These are phyloP conservation scores for Heliocybe sulcata DNA, from an alignment of 1,284 basidiomycete species.

Conservation along the genomic window DNA sequence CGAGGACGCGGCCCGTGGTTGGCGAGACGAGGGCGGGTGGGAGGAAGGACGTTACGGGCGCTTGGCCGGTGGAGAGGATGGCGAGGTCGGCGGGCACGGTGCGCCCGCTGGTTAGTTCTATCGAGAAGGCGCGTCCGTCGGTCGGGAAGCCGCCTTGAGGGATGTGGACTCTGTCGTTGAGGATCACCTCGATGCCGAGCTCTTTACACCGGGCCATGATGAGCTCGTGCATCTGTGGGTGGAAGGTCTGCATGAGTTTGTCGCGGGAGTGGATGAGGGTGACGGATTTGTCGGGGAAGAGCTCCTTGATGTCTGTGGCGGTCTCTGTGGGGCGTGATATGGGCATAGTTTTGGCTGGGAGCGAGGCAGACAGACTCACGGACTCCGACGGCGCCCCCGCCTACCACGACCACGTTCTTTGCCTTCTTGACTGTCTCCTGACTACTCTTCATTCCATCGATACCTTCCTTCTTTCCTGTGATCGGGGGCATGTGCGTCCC, in stretches of 20 bases:
- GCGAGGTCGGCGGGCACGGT: slow-evolving; percentile 23
- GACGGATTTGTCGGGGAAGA: slow-evolving; percentile 28
- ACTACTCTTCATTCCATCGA: slow-evolving; percentile 12
- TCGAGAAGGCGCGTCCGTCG: slow-evolving; percentile 17
- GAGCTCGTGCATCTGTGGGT: slow-evolving; percentile 26
- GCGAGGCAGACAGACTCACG: slow-evolving; percentile 8
- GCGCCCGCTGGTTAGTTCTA: slow-evolving; percentile 22
- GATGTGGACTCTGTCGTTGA: slow-evolving; percentile 28
- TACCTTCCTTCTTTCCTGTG: slow-evolving; percentile 10
- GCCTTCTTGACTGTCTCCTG: slow-evolving; percentile 10
- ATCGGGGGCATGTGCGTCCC: slow-evolving; percentile 16
- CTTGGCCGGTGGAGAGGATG: slow-evolving; percentile 31
- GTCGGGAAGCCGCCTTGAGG: slow-evolving; percentile 23
- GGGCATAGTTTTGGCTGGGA: not conserved
- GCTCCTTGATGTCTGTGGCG: slow-evolving; percentile 34
- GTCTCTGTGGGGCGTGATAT: slow-evolving; percentile 19
- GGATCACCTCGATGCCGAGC: slow-evolving; percentile 27
- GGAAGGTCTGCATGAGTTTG: slow-evolving; percentile 33
- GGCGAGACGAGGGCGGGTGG: slow-evolving; percentile 19
- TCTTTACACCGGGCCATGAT: slow-evolving; percentile 22
- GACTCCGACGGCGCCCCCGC: slow-evolving; percentile 15
- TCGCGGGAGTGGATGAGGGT: slow-evolving; percentile 36
- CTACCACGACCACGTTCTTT: slow-evolving; percentile 11
- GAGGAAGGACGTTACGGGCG: slow-evolving; percentile 28
- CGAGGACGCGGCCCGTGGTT: slow-evolving; percentile 20